Base-by-base conservation (phyloP, 768 basidiomycete genomes). In the Boletales sp. region DNA sequence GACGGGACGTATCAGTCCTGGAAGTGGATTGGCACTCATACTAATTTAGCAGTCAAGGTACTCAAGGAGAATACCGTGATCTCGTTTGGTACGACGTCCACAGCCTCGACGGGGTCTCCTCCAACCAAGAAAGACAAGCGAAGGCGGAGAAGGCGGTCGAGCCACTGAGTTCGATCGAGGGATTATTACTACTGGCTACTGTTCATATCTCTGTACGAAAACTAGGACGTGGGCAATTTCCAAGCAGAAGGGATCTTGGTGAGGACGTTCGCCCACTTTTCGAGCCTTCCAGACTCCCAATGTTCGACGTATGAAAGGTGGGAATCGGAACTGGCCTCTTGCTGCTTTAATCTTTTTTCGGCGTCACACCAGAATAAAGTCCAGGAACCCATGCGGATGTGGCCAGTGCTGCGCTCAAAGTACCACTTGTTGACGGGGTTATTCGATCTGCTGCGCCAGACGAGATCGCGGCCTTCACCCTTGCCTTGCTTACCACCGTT, bases 391-490 rank as follows among this genome's bases (percentile, higher is more conserved):
- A 87, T 80, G 55, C 90, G 79, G 35, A 93, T 54, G 71, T 97
- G 94, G 17, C 96, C 96, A 17, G 86, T 87, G 64, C 87, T 90
- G 32, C 96, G 84, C 63, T 99, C 96, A 57, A 92, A 97, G 71
- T 99, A 99, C 96, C 96, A 99, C 71, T 94, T 95, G 72, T 99
- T 99, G 49, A 98, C 84, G 0, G 94, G 94, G 68, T 99, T 99
- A 71, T 96, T 79, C 8, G 87, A 78, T 48, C 96, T 79, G 65
- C 86, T 89, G 41, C 96, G 82, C 96, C 96, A 99, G 35, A 99
- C 93, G 51, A 99, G 78, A 64, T 98, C 96, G 39, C 84, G 77
- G n/a, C 94, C 94, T 65, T 87, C 82, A 25, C 95, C 94, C 50
- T 81, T 76, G 31, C 95, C 96, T 47, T 86, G 83, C 60, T 90